Evolutionary conservation across 1,284 basidiomycete genomes (phyloP).

Genomic region (Leccinum olivaceoglutinosum): DNA sequence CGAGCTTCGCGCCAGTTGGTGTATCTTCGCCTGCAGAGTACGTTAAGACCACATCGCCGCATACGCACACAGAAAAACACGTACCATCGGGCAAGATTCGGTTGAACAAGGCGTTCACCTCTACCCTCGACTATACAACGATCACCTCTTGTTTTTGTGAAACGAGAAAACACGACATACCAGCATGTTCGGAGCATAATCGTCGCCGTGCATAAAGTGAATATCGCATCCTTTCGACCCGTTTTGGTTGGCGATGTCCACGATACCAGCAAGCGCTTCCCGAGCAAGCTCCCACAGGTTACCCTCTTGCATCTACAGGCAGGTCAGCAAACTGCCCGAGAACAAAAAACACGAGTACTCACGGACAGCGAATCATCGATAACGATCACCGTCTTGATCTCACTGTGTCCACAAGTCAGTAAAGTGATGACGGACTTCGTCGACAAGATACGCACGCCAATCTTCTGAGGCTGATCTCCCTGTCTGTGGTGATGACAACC

Average conservation of each 20-base stretch:
- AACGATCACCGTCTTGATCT: constrained; percentile 35
- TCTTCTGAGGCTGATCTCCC: constrained; percentile 20
- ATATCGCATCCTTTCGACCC: constrained; percentile 40
- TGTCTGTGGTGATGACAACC: background rate
- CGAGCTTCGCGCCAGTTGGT: constrained; percentile 39
- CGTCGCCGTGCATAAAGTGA: constrained; percentile 37
- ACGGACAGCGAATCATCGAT: constrained; percentile 45
- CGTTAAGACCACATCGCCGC: background rate
- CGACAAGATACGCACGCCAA: constrained; percentile 22
- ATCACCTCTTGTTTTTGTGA: background rate
- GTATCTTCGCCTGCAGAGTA: constrained; percentile 32
- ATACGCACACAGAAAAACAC: constrained; percentile 2
- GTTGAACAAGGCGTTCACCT: constrained; percentile 28
- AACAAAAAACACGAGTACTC: constrained; percentile 5
- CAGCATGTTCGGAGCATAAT: constrained; percentile 7
- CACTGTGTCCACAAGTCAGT: constrained; percentile 16
- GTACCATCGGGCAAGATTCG: constrained; percentile 28
- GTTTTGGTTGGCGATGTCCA: constrained; percentile 35
- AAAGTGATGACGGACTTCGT: background rate
- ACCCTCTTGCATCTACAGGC: too few relatives aligned
- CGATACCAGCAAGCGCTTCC: constrained; percentile 39
- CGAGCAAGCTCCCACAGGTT: constrained; percentile 23
- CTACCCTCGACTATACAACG: constrained; percentile 17
- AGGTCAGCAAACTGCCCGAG: constrained; percentile 3
- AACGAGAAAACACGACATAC: background rate